Evolutionary conservation across 371 early-diverging fungal species (phyloP).

Genomic region (Syncephalastrum contaminatum): DNA sequence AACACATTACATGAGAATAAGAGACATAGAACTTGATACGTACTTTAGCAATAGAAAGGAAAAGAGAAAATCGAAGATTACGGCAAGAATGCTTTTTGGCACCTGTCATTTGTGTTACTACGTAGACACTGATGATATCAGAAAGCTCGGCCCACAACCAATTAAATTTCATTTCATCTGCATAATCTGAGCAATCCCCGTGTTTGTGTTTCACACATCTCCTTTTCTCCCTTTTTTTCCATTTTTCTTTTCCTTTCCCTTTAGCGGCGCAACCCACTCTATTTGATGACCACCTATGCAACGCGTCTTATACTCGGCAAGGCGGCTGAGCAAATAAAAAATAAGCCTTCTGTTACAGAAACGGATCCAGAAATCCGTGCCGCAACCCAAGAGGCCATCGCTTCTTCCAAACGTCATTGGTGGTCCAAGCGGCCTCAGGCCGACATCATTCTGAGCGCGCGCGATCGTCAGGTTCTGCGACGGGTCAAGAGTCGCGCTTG

Average conservation of each 20-base stretch:
- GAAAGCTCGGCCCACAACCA: too few relatives aligned
- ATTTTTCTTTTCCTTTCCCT: slow-evolving; percentile 2
- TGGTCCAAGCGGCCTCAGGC: slow-evolving; percentile 28
- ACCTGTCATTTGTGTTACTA: too few relatives aligned
- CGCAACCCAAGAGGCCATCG: slow-evolving; percentile 15
- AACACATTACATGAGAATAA: too few relatives aligned
- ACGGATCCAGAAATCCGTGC: slow-evolving; percentile 24
- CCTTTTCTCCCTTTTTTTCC: slow-evolving; percentile 2
- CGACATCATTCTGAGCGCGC: slow-evolving; percentile 26
- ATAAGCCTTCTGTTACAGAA: slow-evolving; percentile 16
- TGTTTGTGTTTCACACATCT: slow-evolving; percentile 1
- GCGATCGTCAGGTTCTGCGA: slow-evolving; percentile 30
- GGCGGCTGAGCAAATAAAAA: slow-evolving; percentile 13
- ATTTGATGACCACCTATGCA: slow-evolving; percentile 11
- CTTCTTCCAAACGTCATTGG: slow-evolving; percentile 25
- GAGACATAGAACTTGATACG: too few relatives aligned
- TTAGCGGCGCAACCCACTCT: neutral
- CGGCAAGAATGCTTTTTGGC: too few relatives aligned
- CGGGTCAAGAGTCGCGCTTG: slow-evolving; percentile 38
- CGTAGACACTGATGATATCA: too few relatives aligned
- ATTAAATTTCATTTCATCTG: too few relatives aligned
- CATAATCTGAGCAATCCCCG: neutral
- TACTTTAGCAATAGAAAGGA: too few relatives aligned
- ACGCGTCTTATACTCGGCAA: slow-evolving; percentile 9
- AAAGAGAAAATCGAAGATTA: too few relatives aligned